These are phyloP conservation scores for Farysia itapuensis DNA, from an alignment of 1,284 basidiomycete genomes.

Conservation along the genomic window DNA sequence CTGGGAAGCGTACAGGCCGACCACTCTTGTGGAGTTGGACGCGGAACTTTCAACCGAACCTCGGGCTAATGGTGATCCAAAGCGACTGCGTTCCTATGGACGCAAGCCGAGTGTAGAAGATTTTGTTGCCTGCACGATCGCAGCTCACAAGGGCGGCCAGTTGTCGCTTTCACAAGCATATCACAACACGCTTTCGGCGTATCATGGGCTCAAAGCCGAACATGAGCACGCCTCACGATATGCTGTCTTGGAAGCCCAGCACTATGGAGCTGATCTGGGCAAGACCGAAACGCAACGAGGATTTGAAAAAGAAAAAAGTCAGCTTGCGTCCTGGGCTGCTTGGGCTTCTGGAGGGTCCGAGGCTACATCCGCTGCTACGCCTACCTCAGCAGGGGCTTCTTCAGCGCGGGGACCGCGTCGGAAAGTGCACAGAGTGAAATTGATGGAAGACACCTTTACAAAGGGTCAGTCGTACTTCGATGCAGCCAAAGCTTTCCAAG, in stretches of 20 bases:
- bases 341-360: constrained; percentile 18
- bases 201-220: constrained; percentile 60
- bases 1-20: constrained; percentile 86
- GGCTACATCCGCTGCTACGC: constrained; percentile 4
- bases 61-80: constrained; percentile 66
- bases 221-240: constrained; percentile 76
- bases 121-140: constrained; percentile 76
- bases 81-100: constrained; percentile 57
- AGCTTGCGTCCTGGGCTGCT: constrained; percentile 46
- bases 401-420: constrained; percentile 14
- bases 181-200: constrained; percentile 54
- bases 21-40: constrained; percentile 72
- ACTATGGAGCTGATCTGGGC: constrained; percentile 73
- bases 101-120: constrained; percentile 84
- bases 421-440: constrained; percentile 26
- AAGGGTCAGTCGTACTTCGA: constrained; percentile 35
- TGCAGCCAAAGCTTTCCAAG: constrained; percentile 32
- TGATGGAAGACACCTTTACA: constrained; percentile 35
- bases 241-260: constrained; percentile 77
- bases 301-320: constrained; percentile 46
- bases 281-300: constrained; percentile 53
- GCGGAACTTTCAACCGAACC: constrained; percentile 64
- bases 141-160: constrained; percentile 71
- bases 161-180: constrained; percentile 80
- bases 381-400: too few relatives aligned